Percentiles rank a stretch among this genome's conserved stretches.
These are phyloP conservation scores for Acanthamoeba castellanii DNA, from an alignment of 208 protist species.

Conservation along the genomic window DNA sequence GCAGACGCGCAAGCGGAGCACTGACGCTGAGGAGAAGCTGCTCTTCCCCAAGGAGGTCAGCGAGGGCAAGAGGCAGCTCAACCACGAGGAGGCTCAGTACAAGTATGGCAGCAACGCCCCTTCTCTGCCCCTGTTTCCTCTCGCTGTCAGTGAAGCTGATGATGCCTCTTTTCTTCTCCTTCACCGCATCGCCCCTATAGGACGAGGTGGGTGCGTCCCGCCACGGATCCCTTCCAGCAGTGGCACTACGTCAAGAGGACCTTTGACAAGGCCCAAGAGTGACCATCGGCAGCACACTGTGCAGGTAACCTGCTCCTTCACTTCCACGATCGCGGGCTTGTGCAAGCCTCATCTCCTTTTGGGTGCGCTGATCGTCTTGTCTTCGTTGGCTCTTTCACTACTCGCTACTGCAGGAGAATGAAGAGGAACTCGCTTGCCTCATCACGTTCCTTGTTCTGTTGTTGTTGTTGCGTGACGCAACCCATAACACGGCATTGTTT, in stretches of 20 bases:
- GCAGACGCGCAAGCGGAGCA: background rate
- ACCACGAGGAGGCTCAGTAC: conserved; percentile 17
- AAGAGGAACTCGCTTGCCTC: no score
- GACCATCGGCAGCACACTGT: background rate
- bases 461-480: no score
- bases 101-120: background rate
- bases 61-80: background rate
- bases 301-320: background rate
- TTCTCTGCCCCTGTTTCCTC: no score
- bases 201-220: conserved; percentile 62
- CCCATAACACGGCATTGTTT: no score
- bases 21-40: background rate
- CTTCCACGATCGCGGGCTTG: no score
- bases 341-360: no score
- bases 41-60: conserved; percentile 14
- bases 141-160: no score
- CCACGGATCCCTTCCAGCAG: conserved; percentile 1
- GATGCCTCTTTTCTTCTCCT: background rate
- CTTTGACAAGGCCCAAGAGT: conserved; percentile 4
- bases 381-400: no score
- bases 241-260: conserved; percentile 36
- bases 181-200: background rate
- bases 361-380: no score
- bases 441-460: no score
- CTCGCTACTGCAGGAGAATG: no score